A percentile compares a stretch with the other conserved stretches of the same genome.
phyloP scores from a whole-genome alignment of 176 grass and related monocot species.

The Neostapfia colusana region DNA sequence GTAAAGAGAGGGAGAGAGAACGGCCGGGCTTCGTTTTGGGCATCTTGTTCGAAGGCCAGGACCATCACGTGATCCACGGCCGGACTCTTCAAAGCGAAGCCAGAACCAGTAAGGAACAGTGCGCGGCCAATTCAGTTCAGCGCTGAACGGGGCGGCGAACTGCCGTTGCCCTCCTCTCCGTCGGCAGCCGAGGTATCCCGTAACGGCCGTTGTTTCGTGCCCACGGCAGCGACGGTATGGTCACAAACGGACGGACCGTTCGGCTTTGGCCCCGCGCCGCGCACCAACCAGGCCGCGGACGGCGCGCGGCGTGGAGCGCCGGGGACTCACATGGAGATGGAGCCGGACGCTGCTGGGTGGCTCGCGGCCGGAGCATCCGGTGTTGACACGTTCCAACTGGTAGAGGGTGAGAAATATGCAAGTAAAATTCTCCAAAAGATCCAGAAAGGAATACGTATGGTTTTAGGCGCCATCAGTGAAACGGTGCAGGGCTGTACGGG shows the following conservation, averaged over 20 bases:
- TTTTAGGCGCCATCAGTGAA: no score
- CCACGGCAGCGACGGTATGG: not conserved
- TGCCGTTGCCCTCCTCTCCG: not conserved
- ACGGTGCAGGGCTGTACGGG: no score
- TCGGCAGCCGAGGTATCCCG: no score
- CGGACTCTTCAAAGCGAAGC: not conserved
- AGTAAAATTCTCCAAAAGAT: no score
- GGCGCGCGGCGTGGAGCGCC: not conserved
- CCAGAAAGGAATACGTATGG: no score
- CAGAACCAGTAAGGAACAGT: not conserved
- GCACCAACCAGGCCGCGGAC: not conserved
- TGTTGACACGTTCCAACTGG: not conserved
- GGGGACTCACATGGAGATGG: conserved; percentile 1
- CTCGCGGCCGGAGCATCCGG: not conserved
- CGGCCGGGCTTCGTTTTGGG: not conserved
- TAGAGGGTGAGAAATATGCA: no score
- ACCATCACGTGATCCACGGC: not conserved
- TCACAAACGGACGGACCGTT: not conserved
- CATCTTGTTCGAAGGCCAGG: not conserved
- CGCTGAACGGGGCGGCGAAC: not conserved
- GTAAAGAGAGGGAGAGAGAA: not conserved
- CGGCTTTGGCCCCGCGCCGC: not conserved
- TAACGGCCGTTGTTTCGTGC: not conserved
- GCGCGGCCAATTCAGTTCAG: not conserved
- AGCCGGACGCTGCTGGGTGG: not conserved